Conservation (phyloP, 129 eudicot genomes). For the Lonicera japonica region DNA sequence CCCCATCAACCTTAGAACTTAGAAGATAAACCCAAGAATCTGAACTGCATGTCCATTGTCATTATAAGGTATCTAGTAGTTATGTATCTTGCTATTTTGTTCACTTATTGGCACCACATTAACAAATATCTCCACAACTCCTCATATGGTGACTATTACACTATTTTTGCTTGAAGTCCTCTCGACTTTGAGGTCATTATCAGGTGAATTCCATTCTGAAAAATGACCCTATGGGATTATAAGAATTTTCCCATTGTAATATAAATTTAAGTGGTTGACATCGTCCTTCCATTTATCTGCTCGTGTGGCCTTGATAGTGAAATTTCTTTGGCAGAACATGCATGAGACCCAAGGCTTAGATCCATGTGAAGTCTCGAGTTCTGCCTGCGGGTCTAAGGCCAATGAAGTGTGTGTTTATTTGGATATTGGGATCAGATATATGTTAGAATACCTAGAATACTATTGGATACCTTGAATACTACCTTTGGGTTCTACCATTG, state of each 20-base stretch:
- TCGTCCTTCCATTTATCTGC: slow-evolving; percentile 37
- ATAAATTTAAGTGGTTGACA: slow-evolving; percentile 34
- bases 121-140: slow-evolving; percentile 35
- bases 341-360: slow-evolving; percentile 51
- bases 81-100: slow-evolving; percentile 42
- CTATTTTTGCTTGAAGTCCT: slow-evolving; percentile 48
- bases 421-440: slow-evolving; percentile 42
- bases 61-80: slow-evolving; percentile 43
- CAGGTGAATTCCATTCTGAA: slow-evolving; percentile 40
- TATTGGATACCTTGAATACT: too few species aligned
- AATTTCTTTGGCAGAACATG: slow-evolving; percentile 36
- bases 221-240: slow-evolving; percentile 38
- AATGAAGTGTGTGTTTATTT: slow-evolving; percentile 52
- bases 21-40: slow-evolving; percentile 41
- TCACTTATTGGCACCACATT: slow-evolving; percentile 50
- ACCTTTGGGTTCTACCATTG: too few species aligned
- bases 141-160: slow-evolving; percentile 23
- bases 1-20: slow-evolving; percentile 40
- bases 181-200: slow-evolving; percentile 35
- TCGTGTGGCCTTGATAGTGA: slow-evolving; percentile 45
- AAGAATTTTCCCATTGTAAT: slow-evolving; percentile 21
- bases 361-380: slow-evolving; percentile 55
- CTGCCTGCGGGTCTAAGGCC: slow-evolving; percentile 51
- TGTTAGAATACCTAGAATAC: too few species aligned
- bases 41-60: slow-evolving; percentile 47